Evolutionary conservation across 2,329 filamentous ascomycete species (phyloP), one percentile per base, ranked within the genome.

Genomic region (Talaromyces funiculosus): DNA sequence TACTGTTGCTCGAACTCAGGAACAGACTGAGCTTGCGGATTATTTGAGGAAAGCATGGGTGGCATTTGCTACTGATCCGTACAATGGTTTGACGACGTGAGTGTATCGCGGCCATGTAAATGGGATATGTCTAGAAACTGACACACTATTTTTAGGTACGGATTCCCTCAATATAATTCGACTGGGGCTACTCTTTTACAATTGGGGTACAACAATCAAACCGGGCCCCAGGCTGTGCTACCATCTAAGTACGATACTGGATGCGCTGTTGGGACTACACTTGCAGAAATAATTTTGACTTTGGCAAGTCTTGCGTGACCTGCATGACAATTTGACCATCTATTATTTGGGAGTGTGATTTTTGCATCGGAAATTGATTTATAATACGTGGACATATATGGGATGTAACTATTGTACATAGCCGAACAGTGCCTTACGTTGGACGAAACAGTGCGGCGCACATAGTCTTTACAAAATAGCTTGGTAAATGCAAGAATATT

Each of bases 31-130:
- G 7, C 55, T 60, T 31, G 49, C 58, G 12, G 51, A 55, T 5
- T 55, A 60, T 45, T 22, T 60, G 20, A 53, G 58, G 31, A 54
- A 54, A 14, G 47, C 47, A 26, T 60, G 58, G 58, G 58, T 60
- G n/a, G 37, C 40, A 2, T 60, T 60, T 49, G 58, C 49, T n/a
- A 38, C 18, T 16, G 51, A 60, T n/a, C 58, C 58, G 20, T 38
- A 60, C 16, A 38, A 24, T 7, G 58, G 58, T 8, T 53, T 60
- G 5, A 22, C 29, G n/a, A 26, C 9, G 58, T 60, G 20, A 55
- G 58, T 55, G 5, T 7, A 22, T 29, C 14, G 8, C 16, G 6
- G 16, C 12, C 14, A 24, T 47, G 22, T 29, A 20, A 7, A n/a
- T 47, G 12, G 14, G 16, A 12, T 18, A 12, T 18, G 14, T 24